A percentile compares a stretch with the other conserved stretches of the same genome.
These are phyloP conservation scores for Jamesozyma jinghongensis DNA, from an alignment of 805 yeast genomes.

Conservation along the genomic window DNA sequence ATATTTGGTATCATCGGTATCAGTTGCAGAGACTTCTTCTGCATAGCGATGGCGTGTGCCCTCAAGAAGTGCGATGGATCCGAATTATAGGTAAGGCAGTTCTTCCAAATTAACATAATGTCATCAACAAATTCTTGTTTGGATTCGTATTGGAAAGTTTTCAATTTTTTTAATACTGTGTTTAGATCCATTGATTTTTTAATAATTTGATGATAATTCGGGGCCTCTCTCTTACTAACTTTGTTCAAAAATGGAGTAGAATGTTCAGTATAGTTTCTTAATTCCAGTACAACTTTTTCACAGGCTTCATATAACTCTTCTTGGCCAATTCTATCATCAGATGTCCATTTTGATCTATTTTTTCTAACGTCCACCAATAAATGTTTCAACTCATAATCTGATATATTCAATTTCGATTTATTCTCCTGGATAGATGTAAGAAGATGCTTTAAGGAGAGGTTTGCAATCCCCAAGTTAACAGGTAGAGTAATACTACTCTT, in stretches of 20 bases:
- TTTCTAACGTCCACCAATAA: constrained; percentile 88
- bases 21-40: constrained; percentile 67
- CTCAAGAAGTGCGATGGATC: constrained; percentile 90
- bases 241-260: constrained; percentile 91
- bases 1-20: constrained; percentile 87
- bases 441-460: constrained; percentile 69
- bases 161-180: constrained; percentile 85
- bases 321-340: constrained; percentile 90
- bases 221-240: constrained; percentile 97
- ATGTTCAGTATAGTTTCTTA: constrained; percentile 89
- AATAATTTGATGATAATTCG: constrained; percentile 84
- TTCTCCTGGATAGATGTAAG: constrained; percentile 68
- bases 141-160: constrained; percentile 68
- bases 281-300: constrained; percentile 84
- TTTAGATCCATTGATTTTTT: constrained; percentile 94
- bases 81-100: constrained; percentile 85
- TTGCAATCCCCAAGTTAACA: constrained; percentile 62
- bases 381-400: constrained; percentile 76
- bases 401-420: constrained; percentile 62
- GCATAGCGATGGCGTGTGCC: constrained; percentile 93
- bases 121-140: constrained; percentile 93
- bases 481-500: constrained; percentile 25
- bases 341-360: constrained; percentile 96
- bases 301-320: constrained; percentile 97
- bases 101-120: constrained; percentile 88